Evolutionary conservation across 805 yeast species (phyloP).

Genomic region (Priceomyces carsonii): DNA sequence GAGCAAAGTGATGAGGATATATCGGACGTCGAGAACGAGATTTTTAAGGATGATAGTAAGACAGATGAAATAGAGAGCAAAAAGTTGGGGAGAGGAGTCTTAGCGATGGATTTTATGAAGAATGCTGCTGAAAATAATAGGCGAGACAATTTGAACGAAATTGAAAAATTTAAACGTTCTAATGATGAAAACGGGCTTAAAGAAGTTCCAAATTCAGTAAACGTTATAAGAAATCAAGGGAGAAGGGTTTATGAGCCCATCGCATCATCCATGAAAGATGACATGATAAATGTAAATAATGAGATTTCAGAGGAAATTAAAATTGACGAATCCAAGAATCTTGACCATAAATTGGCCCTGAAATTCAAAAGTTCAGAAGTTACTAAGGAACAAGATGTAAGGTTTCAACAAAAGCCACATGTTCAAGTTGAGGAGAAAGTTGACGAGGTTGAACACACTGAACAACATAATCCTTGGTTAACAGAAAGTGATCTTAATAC

Average conservation of each 20-base stretch:
- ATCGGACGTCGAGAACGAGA: conserved; percentile 46
- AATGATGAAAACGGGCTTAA: conserved; percentile 39
- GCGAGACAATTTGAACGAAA: conserved; percentile 55
- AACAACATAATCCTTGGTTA: conserved; percentile 41
- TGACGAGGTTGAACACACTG: conserved; percentile 10
- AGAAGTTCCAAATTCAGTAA: conserved; percentile 43
- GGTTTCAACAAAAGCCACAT: conserved; percentile 8
- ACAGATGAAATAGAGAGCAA: conserved; percentile 31
- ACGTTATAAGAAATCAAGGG: conserved; percentile 64
- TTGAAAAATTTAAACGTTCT: conserved; percentile 48
- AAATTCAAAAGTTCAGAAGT: conserved; percentile 12
- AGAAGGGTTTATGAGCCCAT: conserved; percentile 78
- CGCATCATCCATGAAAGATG: conserved; percentile 41
- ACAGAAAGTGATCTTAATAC: conserved; percentile 14
- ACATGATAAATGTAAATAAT: conserved; percentile 34
- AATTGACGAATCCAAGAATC: conserved; percentile 50
- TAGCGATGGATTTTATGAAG: conserved; percentile 95
- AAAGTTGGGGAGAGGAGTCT: conserved; percentile 79
- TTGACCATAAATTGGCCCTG: conserved; percentile 39
- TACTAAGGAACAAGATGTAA: conserved; percentile 15
- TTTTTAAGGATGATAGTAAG: conserved; percentile 35
- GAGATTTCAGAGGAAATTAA: conserved; percentile 45
- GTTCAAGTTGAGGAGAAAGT: conserved; percentile 14
- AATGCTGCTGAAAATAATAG: conserved; percentile 76
- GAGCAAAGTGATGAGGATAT: conserved; percentile 53